A percentile compares a stretch with the other conserved stretches of the same genome.
These are phyloP conservation scores for Pythium aquatile DNA, from an alignment of 352 stramenopile species.

Conservation along the genomic window DNA sequence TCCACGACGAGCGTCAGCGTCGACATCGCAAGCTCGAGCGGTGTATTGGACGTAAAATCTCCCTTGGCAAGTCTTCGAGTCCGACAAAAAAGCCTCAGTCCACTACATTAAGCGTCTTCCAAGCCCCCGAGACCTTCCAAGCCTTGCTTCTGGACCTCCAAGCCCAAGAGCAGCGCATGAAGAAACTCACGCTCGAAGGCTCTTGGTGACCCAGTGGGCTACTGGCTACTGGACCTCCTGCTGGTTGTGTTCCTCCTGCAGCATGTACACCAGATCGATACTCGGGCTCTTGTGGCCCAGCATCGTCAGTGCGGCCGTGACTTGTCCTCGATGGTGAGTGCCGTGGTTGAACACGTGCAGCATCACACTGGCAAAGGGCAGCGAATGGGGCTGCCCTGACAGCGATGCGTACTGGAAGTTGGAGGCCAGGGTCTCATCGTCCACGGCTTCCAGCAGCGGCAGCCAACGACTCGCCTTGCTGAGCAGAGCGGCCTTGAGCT, in stretches of 20 bases:
- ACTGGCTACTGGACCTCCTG: neutral
- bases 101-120: slow-evolving; percentile 5
- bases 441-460: slow-evolving; percentile 18
- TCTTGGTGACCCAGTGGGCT: neutral
- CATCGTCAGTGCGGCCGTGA: slow-evolving; percentile 25
- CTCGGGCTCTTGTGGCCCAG: slow-evolving; percentile 14
- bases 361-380: slow-evolving; percentile 13
- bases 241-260: slow-evolving; percentile 14
- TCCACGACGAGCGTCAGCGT: slow-evolving; percentile 7
- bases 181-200: neutral
- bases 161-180: slow-evolving; percentile 23
- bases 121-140: slow-evolving; percentile 6
- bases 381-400: neutral
- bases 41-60: slow-evolving; percentile 10
- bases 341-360: slow-evolving; percentile 30
- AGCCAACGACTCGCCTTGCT: slow-evolving; percentile 21
- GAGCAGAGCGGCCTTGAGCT: slow-evolving; percentile 10
- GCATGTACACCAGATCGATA: slow-evolving; percentile 26
- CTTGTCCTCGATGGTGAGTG: slow-evolving; percentile 25
- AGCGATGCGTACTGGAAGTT: slow-evolving; percentile 19
- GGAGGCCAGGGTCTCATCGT: slow-evolving; percentile 12
- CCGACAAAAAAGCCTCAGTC: neutral
- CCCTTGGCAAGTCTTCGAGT: neutral
- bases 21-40: slow-evolving; percentile 16
- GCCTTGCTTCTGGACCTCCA: slow-evolving; percentile 16